Evolutionary conservation across 768 basidiomycete species (phyloP).

Genomic region (Termitomyces sp.): DNA sequence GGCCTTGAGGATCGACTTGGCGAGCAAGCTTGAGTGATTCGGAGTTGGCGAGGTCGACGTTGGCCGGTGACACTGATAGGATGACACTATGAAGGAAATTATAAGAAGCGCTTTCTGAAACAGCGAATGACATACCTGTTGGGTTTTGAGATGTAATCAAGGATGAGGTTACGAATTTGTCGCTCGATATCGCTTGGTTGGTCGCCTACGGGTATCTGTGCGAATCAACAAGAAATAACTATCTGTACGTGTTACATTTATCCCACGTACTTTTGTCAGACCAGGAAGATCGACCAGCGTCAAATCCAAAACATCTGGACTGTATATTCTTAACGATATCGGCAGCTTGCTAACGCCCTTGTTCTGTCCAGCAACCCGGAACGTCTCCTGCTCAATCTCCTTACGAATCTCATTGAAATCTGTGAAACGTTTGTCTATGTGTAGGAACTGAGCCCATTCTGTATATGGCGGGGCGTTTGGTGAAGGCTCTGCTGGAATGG

Average conservation of each 20-base stretch:
- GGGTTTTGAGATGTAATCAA: conserved; percentile 95
- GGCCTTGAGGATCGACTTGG: conserved; percentile 91
- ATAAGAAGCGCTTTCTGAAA: not conserved
- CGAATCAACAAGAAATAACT: not conserved
- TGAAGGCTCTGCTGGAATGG: conserved; percentile 50
- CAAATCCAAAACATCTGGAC: conserved; percentile 91
- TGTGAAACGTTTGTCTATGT: conserved; percentile 94
- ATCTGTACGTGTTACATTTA: not conserved
- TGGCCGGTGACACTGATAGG: conserved; percentile 94
- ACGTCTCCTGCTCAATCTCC: conserved; percentile 98
- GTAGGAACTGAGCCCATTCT: conserved; percentile 98
- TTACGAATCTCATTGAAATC: conserved; percentile 92
- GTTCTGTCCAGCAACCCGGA: conserved; percentile 96
- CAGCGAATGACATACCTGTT: conserved; percentile 64
- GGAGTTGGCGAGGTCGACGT: conserved; percentile 98
- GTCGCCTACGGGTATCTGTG: conserved; percentile 90
- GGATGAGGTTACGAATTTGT: conserved; percentile 91
- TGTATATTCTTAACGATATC: conserved; percentile 93
- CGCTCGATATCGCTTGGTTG: conserved; percentile 98
- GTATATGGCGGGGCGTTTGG: conserved; percentile 47
- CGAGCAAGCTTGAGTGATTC: conserved; percentile 97
- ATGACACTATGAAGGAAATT: conserved; percentile 63
- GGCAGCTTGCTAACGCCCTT: conserved; percentile 97
- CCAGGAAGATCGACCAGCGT: conserved; percentile 97
- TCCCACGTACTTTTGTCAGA: conserved; percentile 76